Percentiles rank a stretch among this genome's conserved stretches.
Conservation (phyloP, 106 monocot genomes). For the Ottelia alismoides region DNA sequence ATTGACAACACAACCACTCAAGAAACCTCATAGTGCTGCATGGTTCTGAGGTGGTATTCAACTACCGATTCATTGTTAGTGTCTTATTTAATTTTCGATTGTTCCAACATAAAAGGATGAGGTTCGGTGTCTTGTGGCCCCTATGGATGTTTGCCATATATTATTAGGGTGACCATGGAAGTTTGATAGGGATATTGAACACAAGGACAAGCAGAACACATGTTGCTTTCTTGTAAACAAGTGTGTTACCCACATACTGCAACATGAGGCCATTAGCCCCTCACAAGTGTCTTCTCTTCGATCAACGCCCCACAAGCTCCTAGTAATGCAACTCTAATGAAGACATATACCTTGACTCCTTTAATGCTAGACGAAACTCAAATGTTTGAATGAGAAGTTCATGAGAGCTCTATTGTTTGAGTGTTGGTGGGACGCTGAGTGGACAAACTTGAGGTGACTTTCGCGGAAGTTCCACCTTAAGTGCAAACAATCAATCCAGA, state of each 20-base stretch:
- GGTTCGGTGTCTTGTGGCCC: not conserved
- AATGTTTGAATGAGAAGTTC: not conserved
- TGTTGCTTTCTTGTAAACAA: too few species aligned
- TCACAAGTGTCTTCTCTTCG: too few species aligned
- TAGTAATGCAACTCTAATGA: too few species aligned
- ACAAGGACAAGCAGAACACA: too few species aligned
- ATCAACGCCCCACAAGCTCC: too few species aligned
- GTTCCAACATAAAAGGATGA: not conserved
- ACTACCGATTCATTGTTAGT: not conserved
- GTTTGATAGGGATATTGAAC: not conserved
- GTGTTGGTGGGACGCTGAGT: not conserved
- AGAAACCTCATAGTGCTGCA: too few species aligned
- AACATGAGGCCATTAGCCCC: not conserved
- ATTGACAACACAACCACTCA: too few species aligned
- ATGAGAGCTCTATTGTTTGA: not conserved
- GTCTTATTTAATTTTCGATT: not conserved
- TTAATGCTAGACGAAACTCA: not conserved
- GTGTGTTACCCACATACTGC: not conserved
- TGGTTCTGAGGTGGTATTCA: too few species aligned
- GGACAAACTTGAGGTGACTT: not conserved
- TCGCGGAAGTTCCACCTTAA: not conserved
- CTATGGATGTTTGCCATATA: not conserved
- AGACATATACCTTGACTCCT: not conserved
- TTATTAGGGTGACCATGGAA: not conserved
- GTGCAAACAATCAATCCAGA: not conserved